Evolutionary conservation across 164 flowering plant species (phyloP).

Genomic region (Aristolochia californica): DNA sequence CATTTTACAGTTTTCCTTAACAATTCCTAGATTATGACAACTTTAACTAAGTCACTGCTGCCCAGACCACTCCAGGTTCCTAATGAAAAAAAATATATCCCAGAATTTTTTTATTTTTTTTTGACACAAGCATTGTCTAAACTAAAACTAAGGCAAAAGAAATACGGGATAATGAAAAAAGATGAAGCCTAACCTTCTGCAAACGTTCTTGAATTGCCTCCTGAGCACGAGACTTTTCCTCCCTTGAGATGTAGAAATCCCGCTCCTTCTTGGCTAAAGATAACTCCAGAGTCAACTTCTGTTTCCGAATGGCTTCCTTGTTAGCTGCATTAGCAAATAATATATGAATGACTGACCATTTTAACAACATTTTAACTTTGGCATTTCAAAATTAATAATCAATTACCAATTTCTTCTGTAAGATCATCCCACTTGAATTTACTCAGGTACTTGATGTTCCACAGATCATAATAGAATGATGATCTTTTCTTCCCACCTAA

Average conservation of each 20-base stretch:
- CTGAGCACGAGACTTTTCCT: slow-evolving; percentile 58
- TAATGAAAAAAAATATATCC: neutral
- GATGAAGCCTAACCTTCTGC: slow-evolving; percentile 43
- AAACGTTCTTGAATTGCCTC: slow-evolving; percentile 51
- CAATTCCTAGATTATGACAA: neutral
- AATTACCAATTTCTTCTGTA: slow-evolving; percentile 69
- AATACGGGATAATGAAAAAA: neutral
- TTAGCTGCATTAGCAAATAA: slow-evolving; percentile 35
- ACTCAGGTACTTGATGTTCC: slow-evolving; percentile 90
- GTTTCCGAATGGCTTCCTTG: slow-evolving; percentile 65
- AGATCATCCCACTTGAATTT: slow-evolving; percentile 98
- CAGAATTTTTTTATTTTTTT: no score
- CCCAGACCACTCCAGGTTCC: neutral
- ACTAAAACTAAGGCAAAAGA: neutral
- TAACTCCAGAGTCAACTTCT: slow-evolving; percentile 65
- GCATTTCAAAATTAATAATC: no score
- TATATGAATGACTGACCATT: neutral
- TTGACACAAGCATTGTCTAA: neutral
- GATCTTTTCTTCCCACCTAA: slow-evolving; percentile 92
- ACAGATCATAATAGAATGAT: slow-evolving; percentile 61
- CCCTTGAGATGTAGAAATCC: slow-evolving; percentile 63
- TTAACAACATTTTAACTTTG: no score
- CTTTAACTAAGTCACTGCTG: neutral
- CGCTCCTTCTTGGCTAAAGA: slow-evolving; percentile 82
- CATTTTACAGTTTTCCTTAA: no score